Conservation (phyloP, 2,329 filamentous ascomycete species). For the Tolypocladium ovalisporum region DNA sequence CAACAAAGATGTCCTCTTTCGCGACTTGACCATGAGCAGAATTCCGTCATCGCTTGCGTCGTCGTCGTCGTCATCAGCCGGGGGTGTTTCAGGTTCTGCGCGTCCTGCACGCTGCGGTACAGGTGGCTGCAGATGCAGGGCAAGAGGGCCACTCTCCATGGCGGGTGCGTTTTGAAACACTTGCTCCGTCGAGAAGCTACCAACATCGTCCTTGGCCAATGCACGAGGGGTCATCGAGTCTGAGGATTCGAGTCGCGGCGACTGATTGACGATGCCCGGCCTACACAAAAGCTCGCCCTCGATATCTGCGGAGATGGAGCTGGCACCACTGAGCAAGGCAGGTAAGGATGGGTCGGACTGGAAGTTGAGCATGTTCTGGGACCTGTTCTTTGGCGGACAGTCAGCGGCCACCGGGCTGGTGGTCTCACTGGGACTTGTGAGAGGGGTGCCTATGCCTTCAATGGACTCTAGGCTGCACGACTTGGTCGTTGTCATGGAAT, state of each 20-base stretch:
- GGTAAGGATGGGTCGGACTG: constrained; percentile 55
- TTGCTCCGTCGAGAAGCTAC: constrained; percentile 35
- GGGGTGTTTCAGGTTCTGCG: neutral
- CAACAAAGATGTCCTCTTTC: constrained; percentile 26
- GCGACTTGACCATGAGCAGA: constrained; percentile 41
- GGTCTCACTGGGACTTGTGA: constrained; percentile 44
- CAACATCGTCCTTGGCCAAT: constrained; percentile 32
- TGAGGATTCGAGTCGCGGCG: constrained; percentile 37
- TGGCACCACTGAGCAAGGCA: constrained; percentile 51
- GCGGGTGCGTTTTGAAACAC: constrained; percentile 20
- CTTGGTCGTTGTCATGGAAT: constrained; percentile 31
- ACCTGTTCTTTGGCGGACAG: constrained; percentile 26
- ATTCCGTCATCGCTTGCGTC: constrained; percentile 45
- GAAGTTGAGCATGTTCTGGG: constrained; percentile 40
- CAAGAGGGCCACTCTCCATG: constrained; percentile 20
- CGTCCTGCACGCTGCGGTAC: constrained; percentile 2
- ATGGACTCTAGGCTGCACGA: constrained; percentile 44
- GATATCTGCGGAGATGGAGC: constrained; percentile 51
- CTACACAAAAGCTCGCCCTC: constrained; percentile 48
- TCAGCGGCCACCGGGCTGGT: constrained; percentile 36
- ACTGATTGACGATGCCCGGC: constrained; percentile 33
- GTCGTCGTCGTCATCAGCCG: constrained; percentile 29
- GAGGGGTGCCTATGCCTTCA: constrained; percentile 34
- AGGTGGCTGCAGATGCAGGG: constrained; percentile 14
- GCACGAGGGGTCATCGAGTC: constrained; percentile 46